Conservation (phyloP, 495 filamentous ascomycete species). For the Durotheca rogersii region DNA sequence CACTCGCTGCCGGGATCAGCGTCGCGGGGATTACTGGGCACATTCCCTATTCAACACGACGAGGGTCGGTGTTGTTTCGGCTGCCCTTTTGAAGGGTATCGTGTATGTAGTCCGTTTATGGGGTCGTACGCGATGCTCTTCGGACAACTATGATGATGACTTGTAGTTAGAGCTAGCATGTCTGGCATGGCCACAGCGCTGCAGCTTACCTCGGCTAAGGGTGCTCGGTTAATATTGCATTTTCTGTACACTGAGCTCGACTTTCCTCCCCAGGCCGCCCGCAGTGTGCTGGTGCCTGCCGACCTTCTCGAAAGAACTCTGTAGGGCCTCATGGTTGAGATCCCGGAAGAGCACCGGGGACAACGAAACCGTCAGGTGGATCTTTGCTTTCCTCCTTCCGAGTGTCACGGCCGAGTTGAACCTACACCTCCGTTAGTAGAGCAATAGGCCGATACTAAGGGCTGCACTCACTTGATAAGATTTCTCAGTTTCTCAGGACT, state of each 20-base stretch:
- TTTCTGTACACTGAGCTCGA: constrained; percentile 26
- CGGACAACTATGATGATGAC: constrained; percentile 11
- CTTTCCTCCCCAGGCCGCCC: constrained; percentile 27
- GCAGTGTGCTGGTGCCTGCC: constrained; percentile 30
- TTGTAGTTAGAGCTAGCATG: constrained; percentile 11
- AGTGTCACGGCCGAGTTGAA: constrained; percentile 29
- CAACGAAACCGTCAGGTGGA: constrained; percentile 37
- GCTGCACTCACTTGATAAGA: constrained; percentile 37
- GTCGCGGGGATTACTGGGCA: constrained; percentile 12
- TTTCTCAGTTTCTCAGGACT: constrained; percentile 19
- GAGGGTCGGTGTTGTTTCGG: constrained; percentile 21
- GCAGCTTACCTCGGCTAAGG: not conserved
- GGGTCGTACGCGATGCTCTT: constrained; percentile 6
- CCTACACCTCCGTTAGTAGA: constrained; percentile 23
- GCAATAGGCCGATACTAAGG: not conserved
- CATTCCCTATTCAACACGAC: constrained; percentile 19
- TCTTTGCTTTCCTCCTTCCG: constrained; percentile 32
- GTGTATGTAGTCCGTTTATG: constrained; percentile 8
- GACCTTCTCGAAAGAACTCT: constrained; percentile 34
- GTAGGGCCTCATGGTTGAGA: constrained; percentile 30
- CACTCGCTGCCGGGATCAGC: constrained; percentile 32
- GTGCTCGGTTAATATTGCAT: constrained; percentile 22
- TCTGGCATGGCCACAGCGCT: not conserved
- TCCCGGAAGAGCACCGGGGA: constrained; percentile 20
- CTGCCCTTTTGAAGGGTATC: constrained; percentile 16